A percentile compares a stretch with the other conserved stretches of the same genome.
Conservation (phyloP, 805 yeast species). For the Pichia membranifaciens region DNA sequence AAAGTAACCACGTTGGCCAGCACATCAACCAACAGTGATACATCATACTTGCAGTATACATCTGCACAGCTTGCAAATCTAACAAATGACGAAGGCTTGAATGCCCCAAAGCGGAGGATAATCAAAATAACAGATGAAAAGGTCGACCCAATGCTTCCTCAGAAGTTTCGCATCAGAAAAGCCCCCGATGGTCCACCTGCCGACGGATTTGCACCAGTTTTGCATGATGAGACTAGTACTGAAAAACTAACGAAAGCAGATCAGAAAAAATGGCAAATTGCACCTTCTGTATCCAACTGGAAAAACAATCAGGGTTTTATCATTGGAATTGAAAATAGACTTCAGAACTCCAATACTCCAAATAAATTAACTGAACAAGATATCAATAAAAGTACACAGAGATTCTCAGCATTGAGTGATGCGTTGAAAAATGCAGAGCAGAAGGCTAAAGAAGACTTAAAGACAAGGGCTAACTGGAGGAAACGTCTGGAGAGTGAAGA, state of each 20-base stretch:
- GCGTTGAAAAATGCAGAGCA: constrained; percentile 70
- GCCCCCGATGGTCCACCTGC: constrained; percentile 66
- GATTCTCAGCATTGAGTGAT: constrained; percentile 53
- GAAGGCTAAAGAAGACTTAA: constrained; percentile 52
- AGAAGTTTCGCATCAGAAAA: constrained; percentile 64
- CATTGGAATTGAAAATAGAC: constrained; percentile 70
- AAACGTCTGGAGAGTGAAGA: constrained; percentile 35
- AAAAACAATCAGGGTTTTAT: constrained; percentile 89
- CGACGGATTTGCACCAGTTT: constrained; percentile 49
- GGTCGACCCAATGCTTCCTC: constrained; percentile 84
- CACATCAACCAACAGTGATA: constrained; percentile 13
- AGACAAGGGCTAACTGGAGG: constrained; percentile 44
- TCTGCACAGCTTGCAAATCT: constrained; percentile 32
- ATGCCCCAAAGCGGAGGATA: constrained; percentile 33
- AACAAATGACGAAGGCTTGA: constrained; percentile 7
- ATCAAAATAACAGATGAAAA: constrained; percentile 63
- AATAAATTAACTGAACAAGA: constrained; percentile 22
- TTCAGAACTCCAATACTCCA: constrained; percentile 42
- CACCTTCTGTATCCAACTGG: constrained; percentile 92
- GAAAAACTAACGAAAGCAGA: constrained; percentile 63
- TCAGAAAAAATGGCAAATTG: constrained; percentile 77
- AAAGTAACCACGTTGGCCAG: constrained; percentile 17
- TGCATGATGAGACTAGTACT: constrained; percentile 48
- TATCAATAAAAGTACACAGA: constrained; percentile 39
- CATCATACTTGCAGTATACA: constrained; percentile 42